Percentiles rank a stretch among this genome's conserved stretches.
These are phyloP conservation scores for Thuja plicata DNA, from an alignment of 83 land plant species.

Conservation along the genomic window DNA sequence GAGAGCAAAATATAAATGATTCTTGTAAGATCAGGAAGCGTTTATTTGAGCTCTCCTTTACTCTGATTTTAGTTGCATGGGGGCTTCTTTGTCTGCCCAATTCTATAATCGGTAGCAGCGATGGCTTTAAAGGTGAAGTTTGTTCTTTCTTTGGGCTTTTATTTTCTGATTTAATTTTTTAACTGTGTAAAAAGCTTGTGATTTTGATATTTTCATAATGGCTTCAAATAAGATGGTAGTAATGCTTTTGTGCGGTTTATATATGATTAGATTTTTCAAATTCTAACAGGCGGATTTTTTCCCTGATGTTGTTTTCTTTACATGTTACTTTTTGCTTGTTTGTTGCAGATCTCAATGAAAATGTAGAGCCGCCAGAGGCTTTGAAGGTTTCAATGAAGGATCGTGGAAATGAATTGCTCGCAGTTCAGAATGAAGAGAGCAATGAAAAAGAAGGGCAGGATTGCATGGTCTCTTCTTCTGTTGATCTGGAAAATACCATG, in stretches of 20 bases:
- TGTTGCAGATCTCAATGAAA: background rate
- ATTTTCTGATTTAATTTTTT: background rate
- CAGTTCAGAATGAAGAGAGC: background rate
- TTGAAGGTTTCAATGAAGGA: background rate
- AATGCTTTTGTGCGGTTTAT: background rate
- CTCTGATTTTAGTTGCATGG: slow-evolving; percentile 42
- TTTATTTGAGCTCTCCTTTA: slow-evolving; percentile 37
- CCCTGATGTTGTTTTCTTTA: background rate
- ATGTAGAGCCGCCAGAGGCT: background rate
- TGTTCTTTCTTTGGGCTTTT: too few relatives aligned
- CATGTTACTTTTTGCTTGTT: background rate
- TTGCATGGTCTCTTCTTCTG: background rate
- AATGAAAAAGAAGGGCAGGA: background rate
- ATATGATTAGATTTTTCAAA: background rate
- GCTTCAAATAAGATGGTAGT: background rate
- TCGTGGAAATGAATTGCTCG: background rate
- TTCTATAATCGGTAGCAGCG: slow-evolving; percentile 36
- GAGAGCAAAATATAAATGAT: slow-evolving; percentile 14
- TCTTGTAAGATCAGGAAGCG: slow-evolving; percentile 14
- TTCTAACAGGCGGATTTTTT: background rate
- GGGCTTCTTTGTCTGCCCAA: slow-evolving; percentile 41
- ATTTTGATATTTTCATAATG: background rate
- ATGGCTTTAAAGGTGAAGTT: slow-evolving; percentile 33
- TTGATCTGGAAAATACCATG: slow-evolving; percentile 7
- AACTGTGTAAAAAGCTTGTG: background rate